Base-by-base conservation (phyloP, 225 moss, liverwort and hornwort species). In the Physcomitrellopsis africana region DNA sequence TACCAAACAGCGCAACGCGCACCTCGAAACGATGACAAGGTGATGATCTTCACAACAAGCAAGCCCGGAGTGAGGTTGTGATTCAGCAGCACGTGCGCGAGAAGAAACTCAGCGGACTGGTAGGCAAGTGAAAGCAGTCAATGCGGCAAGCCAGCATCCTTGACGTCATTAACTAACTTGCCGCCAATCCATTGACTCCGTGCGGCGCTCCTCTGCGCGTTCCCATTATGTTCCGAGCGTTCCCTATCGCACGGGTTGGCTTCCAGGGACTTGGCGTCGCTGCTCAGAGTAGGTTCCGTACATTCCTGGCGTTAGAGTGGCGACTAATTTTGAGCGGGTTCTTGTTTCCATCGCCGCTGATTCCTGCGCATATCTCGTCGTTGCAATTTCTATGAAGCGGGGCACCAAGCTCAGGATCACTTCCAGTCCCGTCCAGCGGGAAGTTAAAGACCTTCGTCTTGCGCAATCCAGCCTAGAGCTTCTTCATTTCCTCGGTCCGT, bases 21-120 rank as follows among this genome's bases (percentile, higher is more conserved):
- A 81, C 68, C 83, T 86, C 68, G 75, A 81, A 75, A 72, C 69
- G 75, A 72, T 32, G 68, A 65, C 37, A 17, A 60, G 23, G n/a
- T 22, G 55, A 63, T 11, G 75, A 60, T 68, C 75, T 41, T 23
- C 11, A 52, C 63, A 15, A 49, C 5, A 0, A 3, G n/a, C 6
- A 60, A 0, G 24, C 51, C 32, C 12, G 37, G 15, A 63, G 68
- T 27, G 0, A 48, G 13, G 0, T 60, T 17, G 54, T 42, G 72
- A 72, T 49, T 11, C 24, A 0, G 4, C 8, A 47, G 60, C 42
- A 5, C 20, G 16, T 58, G 0, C 15, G 20, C 29, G 48, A 58
- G 43, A 44, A 13, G 14, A 27, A 59, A 14, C 32, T 2, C 32
- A 37, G 32, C 4, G 54, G 64, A 84, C 76, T 64, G 72, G 63